Evolutionary conservation across 202 grass and related monocot species (phyloP).

Genomic region (Tripidium arundinaceum): DNA sequence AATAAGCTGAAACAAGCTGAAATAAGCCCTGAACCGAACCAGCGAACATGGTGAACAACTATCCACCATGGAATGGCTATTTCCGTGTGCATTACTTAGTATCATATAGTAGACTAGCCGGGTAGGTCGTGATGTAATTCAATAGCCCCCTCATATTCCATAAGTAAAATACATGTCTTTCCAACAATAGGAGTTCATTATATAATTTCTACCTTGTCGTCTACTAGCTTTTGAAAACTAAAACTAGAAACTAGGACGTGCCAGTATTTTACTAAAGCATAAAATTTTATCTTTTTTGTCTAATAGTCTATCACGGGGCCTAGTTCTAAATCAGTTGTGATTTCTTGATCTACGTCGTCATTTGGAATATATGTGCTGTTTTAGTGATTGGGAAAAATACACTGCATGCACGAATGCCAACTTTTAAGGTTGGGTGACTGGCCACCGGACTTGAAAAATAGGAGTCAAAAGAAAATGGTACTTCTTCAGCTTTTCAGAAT

Average conservation of each 20-base stretch:
- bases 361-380: background rate
- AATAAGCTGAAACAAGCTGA: too few species aligned
- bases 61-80: background rate
- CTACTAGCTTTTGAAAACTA: background rate
- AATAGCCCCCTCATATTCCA: slow-evolving; percentile 14
- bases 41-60: too few species aligned
- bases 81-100: background rate
- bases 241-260: slow-evolving; percentile 16
- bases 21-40: too few species aligned
- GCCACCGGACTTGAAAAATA: slow-evolving; percentile 15
- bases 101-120: background rate
- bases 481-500: background rate
- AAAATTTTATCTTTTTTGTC: background rate
- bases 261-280: background rate
- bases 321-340: background rate
- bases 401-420: background rate
- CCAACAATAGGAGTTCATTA: slow-evolving; percentile 18
- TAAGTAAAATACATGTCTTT: slow-evolving; percentile 33
- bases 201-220: slow-evolving; percentile 26
- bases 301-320: background rate
- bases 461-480: background rate
- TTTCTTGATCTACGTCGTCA: background rate
- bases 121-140: slow-evolving; percentile 3
- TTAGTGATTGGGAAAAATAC: background rate
- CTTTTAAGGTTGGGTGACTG: slow-evolving; percentile 7